These are phyloP conservation scores for Debaryomycetaceae sp. DNA, from an alignment of 1,139 yeast species.

Conservation along the genomic window DNA sequence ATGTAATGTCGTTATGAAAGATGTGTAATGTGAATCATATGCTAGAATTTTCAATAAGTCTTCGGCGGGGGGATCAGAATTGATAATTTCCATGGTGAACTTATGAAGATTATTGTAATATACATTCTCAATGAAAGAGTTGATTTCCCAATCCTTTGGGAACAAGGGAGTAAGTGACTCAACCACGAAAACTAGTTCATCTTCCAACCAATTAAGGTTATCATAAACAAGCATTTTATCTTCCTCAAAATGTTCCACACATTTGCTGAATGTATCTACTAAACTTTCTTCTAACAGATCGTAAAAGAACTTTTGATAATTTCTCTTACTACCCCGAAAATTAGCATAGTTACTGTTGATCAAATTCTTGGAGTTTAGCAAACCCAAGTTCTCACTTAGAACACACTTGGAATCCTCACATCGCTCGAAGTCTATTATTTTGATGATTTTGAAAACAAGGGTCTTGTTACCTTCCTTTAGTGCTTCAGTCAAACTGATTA, in stretches of 20 bases:
- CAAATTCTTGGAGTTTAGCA: slow-evolving; percentile 16
- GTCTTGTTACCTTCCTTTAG: slow-evolving; percentile 65
- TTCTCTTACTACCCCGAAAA: slow-evolving; percentile 49
- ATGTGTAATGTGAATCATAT: slow-evolving; percentile 66
- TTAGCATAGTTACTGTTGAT: slow-evolving; percentile 26
- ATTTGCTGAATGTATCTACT: slow-evolving; percentile 63
- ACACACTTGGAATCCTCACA: slow-evolving; percentile 66
- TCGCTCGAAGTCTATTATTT: slow-evolving; percentile 78
- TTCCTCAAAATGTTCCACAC: slow-evolving; percentile 53
- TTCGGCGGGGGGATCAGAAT: slow-evolving; percentile 70
- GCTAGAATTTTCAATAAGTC: slow-evolving; percentile 63
- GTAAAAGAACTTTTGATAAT: slow-evolving; percentile 64
- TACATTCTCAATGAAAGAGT: slow-evolving; percentile 56
- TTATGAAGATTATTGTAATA: slow-evolving; percentile 68
- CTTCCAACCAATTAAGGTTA: slow-evolving; percentile 79
- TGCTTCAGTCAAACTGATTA: slow-evolving; percentile 64
- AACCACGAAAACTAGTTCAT: slow-evolving; percentile 67
- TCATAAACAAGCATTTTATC: slow-evolving; percentile 61
- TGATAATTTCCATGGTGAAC: slow-evolving; percentile 59
- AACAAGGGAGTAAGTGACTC: slow-evolving; percentile 61
- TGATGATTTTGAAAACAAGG: slow-evolving; percentile 67
- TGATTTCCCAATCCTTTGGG: slow-evolving; percentile 68
- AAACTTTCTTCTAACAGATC: slow-evolving; percentile 60
- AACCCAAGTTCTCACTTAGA: slow-evolving; percentile 45
- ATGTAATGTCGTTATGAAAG: slow-evolving; percentile 30